Evolutionary conservation across 2,329 filamentous ascomycete species (phyloP).

Genomic region (Xylaria sp.): DNA sequence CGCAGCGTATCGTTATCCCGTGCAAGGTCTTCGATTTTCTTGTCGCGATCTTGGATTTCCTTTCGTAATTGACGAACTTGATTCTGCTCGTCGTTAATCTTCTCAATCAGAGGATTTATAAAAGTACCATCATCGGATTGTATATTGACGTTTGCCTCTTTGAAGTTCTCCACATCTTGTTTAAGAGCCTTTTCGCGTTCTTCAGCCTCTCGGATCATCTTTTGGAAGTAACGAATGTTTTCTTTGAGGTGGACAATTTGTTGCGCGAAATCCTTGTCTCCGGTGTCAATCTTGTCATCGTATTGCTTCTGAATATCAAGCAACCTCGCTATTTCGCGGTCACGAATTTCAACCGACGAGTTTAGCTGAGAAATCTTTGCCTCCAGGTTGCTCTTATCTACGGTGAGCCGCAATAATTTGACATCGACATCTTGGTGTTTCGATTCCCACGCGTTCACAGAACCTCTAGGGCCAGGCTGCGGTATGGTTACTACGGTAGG

Average conservation of each 20-base stretch:
- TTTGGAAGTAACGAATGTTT: neutral
- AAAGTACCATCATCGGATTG: slow-evolving; percentile 1
- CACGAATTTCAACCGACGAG: slow-evolving; percentile 16
- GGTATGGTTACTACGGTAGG: slow-evolving; percentile 47
- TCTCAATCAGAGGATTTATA: neutral
- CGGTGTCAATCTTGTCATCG: slow-evolving; percentile 14
- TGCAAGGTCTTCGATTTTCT: slow-evolving; percentile 6
- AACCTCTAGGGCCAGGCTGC: slow-evolving; percentile 27
- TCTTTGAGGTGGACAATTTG: slow-evolving; percentile 15
- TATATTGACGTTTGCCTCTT: slow-evolving; percentile 17
- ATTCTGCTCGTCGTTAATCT: slow-evolving; percentile 1
- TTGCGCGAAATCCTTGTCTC: slow-evolving; percentile 1
- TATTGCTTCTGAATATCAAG: slow-evolving; percentile 23
- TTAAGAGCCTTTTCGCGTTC: slow-evolving; percentile 14
- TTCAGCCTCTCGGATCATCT: neutral
- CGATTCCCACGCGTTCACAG: slow-evolving; percentile 34
- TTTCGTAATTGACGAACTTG: slow-evolving; percentile 7
- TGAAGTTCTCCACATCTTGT: slow-evolving; percentile 23
- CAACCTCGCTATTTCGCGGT: slow-evolving; percentile 28
- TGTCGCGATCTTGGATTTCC: slow-evolving; percentile 11
- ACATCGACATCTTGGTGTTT: slow-evolving; percentile 29
- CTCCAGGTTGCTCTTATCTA: slow-evolving; percentile 23
- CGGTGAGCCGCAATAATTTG: slow-evolving; percentile 1
- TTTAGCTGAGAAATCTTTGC: slow-evolving; percentile 15
- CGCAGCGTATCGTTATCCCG: slow-evolving; percentile 20